Conservation (phyloP, 106 monocot genomes). For the Amphibolis antarctica region DNA sequence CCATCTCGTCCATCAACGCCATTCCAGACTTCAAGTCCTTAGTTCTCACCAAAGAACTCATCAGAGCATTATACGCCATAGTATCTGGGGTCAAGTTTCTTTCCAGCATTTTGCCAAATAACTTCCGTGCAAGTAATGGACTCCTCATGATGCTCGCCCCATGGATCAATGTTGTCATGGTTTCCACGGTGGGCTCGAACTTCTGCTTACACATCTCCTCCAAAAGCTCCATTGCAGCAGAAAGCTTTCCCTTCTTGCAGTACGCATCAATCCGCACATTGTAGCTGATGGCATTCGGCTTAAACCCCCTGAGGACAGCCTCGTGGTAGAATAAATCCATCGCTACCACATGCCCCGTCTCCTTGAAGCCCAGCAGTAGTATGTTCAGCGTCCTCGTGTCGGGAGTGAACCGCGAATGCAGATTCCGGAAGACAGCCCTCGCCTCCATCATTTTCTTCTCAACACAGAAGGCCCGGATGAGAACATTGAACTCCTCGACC, state of each 20-base stretch:
- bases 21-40: slow-evolving; percentile 31
- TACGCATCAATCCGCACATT: slow-evolving; percentile 77
- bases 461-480: slow-evolving; percentile 51
- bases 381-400: slow-evolving; percentile 49
- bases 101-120: slow-evolving; percentile 61
- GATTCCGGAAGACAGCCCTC: slow-evolving; percentile 40
- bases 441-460: slow-evolving; percentile 49
- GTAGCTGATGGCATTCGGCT: slow-evolving; percentile 53
- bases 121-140: slow-evolving; percentile 25
- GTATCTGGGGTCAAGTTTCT: slow-evolving; percentile 41
- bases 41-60: slow-evolving; percentile 32
- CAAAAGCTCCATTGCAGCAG: slow-evolving; percentile 32
- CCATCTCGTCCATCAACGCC: slow-evolving; percentile 55
- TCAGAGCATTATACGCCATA: slow-evolving; percentile 63
- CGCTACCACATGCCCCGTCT: slow-evolving; percentile 40
- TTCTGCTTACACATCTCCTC: slow-evolving; percentile 44
- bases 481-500: slow-evolving; percentile 50
- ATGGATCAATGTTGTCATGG: slow-evolving; percentile 65
- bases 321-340: slow-evolving; percentile 70
- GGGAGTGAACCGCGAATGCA: slow-evolving; percentile 30
- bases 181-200: slow-evolving; percentile 37
- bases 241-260: slow-evolving; percentile 53
- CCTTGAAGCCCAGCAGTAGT: slow-evolving; percentile 75
- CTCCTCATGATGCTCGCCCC: slow-evolving; percentile 57
- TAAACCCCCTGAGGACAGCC: slow-evolving; percentile 40